Evolutionary conservation across 192 early-diverging fungal genomes (phyloP), one percentile per base, ranked within the genome.

Genomic region (Backusella mclennaniae): DNA sequence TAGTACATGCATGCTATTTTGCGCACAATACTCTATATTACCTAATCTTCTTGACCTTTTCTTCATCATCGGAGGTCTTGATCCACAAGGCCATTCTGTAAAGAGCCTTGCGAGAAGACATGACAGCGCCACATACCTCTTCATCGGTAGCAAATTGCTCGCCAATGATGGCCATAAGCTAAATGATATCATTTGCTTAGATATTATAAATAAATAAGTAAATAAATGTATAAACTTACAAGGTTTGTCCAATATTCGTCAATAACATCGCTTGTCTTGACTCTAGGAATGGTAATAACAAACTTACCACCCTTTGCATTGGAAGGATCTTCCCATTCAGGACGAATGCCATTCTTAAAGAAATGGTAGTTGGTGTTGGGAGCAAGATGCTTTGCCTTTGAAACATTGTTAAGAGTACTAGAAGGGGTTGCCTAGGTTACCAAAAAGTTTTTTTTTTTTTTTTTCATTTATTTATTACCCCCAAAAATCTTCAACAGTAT

Each of bases 401-500:
- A 85, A 63, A 97, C 88, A 80, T 95, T 95, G 90, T 97, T 97
- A 87, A 93, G 93, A 6, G 96, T 92, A 29, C 90, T 88, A 69
- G 5, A 44, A 44, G 42, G 12, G 12, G n/a, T 26, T 66, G 19
- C 5, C 3, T 3, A 66, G 26, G 26, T 29, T 12, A 66, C 31
- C 31, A 23, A 12, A 33, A 31, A 31, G 17, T 1, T 9, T 67
- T 35, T 67, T 67, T 35, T 35, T 36, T 35, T 35, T 9, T 46
- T 35, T 29, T 11, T 68, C 15, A 29, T 33, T 2, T 33, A 33
- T 33, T 33, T 33, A 33, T 66, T 49, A 94, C 95, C 96, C 93
- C 96, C 96, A 98, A 81, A 97, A 97, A 76, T 99, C 97, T 86
- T 99, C 96, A 15, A 99, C 95, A 4, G 96, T 95, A 74, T 91